Conservation (phyloP, 345 rosid species). For the Melastoma malabathricum region DNA sequence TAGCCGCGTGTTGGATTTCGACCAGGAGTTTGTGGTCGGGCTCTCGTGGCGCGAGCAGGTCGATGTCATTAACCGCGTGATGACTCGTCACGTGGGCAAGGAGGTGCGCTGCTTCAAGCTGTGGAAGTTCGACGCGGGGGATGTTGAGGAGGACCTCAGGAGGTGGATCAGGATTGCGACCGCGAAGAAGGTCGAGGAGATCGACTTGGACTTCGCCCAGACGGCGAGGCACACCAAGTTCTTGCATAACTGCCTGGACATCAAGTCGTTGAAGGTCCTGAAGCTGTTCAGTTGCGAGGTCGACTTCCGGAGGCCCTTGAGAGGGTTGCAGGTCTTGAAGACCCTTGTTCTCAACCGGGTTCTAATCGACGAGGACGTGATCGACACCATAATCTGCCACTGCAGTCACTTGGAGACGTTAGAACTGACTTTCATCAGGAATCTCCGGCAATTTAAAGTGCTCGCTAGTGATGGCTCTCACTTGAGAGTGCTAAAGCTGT, state of each 20-base stretch:
- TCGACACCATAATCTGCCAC: background rate
- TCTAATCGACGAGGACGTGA: background rate
- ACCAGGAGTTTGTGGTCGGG: background rate
- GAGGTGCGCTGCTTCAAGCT: slow-evolving; percentile 5
- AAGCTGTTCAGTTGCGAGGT: slow-evolving; percentile 1
- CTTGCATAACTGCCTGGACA: background rate
- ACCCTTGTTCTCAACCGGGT: slow-evolving; percentile 4
- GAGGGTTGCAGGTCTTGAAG: background rate
- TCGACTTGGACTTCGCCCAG: slow-evolving; percentile 11
- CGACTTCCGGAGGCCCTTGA: background rate
- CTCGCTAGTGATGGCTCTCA: background rate
- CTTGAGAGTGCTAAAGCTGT: slow-evolving; percentile 1
- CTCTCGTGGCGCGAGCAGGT: background rate
- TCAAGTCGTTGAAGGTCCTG: background rate
- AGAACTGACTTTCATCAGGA: background rate
- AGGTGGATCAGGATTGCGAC: slow-evolving; percentile 9
- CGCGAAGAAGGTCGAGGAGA: slow-evolving; percentile 16
- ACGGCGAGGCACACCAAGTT: background rate
- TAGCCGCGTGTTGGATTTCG: slow-evolving; percentile 3
- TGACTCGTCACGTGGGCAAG: slow-evolving; percentile 1
- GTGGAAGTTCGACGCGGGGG: background rate
- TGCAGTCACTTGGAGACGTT: slow-evolving; percentile 5
- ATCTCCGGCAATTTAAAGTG: background rate
- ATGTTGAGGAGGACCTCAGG: background rate
- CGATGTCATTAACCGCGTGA: background rate